Evolutionary conservation across 345 rosid genomes (phyloP), one percentile per base, ranked within the genome.

Genomic region (Salix koriyanagi): DNA sequence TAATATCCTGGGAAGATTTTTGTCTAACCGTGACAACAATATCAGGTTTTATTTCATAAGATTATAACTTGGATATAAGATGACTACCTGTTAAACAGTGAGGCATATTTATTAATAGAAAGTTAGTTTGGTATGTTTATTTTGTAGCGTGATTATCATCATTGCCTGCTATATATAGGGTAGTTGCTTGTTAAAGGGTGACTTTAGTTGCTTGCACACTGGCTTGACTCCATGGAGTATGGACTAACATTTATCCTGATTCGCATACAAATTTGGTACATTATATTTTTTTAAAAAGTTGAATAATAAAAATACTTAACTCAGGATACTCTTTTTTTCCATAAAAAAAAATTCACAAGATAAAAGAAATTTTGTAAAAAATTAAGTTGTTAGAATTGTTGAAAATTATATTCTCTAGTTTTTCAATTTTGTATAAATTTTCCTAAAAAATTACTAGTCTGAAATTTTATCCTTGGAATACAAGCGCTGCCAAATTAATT

Each of bases 11-110:
- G 99, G 99, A 85, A 94, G 95, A 81, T 96, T 96, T 77, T 88
- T 96, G 87, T 94, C 99, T 68, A 96, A 96, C 82, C 97, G 97
- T 66, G 99, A 94, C 92, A 96, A 96, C 83, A 96, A 96, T 88
- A 96, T 92, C 88, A 94, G 99, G 99, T 93, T 79, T 62, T 75
- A n/a, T 16, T 56, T 67, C 28, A 23, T 4, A 23, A 34, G 44
- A 68, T 48, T 66, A 41, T 26, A 42, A 28, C 10, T 2, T 8
- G 61, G 44, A 19, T 58, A 9, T 58, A 58, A 58, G 62, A 58
- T 58, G 62, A 58, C 23, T 58, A 25, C 28, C 23, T n/a, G 11
- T n/a, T 58, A 58, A 23, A 58, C 14, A 3, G 28, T 0, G 28
- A n/a, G 62, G 62, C 1, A 23, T 56, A n/a, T 10, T 56, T 4